phyloP scores from a whole-genome alignment of 495 filamentous ascomycete species.

The Endocarpon pusillum region DNA sequence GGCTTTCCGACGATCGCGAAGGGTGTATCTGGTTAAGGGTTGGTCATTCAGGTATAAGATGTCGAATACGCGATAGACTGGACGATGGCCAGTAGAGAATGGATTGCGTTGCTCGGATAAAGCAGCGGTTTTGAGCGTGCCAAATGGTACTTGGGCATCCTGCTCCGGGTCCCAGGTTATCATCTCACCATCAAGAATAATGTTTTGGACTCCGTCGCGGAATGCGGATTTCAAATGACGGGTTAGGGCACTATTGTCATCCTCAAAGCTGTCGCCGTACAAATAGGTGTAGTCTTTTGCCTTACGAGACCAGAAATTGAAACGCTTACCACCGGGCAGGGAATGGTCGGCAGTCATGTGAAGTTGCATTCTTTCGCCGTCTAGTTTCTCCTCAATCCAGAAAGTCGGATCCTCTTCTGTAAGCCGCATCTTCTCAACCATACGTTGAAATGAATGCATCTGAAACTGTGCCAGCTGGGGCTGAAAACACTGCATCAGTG shows the following conservation, averaged over 20 bases:
- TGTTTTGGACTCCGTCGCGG: slow-evolving; percentile 53
- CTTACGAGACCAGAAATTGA: slow-evolving; percentile 88
- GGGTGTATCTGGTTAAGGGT: slow-evolving; percentile 61
- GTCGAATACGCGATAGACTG: slow-evolving; percentile 76
- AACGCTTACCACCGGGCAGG: slow-evolving; percentile 50
- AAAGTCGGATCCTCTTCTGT: slow-evolving; percentile 59
- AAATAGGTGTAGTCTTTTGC: slow-evolving; percentile 95
- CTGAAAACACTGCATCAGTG: slow-evolving; percentile 91
- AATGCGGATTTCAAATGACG: slow-evolving; percentile 68
- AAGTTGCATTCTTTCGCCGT: slow-evolving; percentile 93
- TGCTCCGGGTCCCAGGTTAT: slow-evolving; percentile 91
- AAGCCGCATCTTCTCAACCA: slow-evolving; percentile 53
- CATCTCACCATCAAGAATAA: slow-evolving; percentile 97
- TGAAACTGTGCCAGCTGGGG: slow-evolving; percentile 94
- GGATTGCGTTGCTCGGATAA: slow-evolving; percentile 67
- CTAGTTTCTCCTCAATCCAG: slow-evolving; percentile 97
- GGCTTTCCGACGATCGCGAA: slow-evolving; percentile 66
- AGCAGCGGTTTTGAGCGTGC: slow-evolving; percentile 85
- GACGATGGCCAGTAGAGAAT: slow-evolving; percentile 53
- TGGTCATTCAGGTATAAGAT: slow-evolving; percentile 75
- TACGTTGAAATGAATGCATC: slow-evolving; percentile 69
- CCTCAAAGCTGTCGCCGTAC: slow-evolving; percentile 62
- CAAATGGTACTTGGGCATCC: slow-evolving; percentile 74
- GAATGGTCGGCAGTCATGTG: slow-evolving; percentile 66
- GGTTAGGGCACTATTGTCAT: slow-evolving; percentile 64